phyloP scores from a whole-genome alignment of 352 stramenopile genomes.

The Pythium pectinolyticum region DNA sequence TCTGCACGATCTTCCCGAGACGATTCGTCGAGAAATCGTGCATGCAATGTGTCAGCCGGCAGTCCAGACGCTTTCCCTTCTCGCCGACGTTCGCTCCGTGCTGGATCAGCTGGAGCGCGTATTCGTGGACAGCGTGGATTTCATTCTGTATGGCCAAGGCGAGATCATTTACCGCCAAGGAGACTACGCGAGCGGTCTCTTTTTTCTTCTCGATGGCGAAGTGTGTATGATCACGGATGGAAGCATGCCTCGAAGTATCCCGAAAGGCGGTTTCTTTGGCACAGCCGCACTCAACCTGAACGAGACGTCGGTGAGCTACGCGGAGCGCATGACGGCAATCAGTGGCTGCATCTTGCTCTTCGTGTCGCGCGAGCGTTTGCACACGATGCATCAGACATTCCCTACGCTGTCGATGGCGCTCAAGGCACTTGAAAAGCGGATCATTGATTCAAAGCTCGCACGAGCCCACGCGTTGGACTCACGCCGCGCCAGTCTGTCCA shows the following conservation, averaged over 20 bases:
- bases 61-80: constrained; percentile 42
- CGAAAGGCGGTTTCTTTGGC: constrained; percentile 52
- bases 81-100: constrained; percentile 39
- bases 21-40: constrained; percentile 52
- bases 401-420: constrained; percentile 62
- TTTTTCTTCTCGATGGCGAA: constrained; percentile 59
- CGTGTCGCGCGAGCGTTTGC: constrained; percentile 49
- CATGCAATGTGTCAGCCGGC: constrained; percentile 50
- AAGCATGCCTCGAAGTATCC: constrained; percentile 34
- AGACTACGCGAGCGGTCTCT: constrained; percentile 61
- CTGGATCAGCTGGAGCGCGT: constrained; percentile 39
- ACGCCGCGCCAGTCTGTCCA: constrained; percentile 7
- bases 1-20: constrained; percentile 50
- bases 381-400: constrained; percentile 61
- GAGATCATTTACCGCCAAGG: constrained; percentile 64
- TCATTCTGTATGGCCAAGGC: constrained; percentile 61
- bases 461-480: constrained; percentile 30
- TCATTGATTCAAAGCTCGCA: constrained; percentile 46
- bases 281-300: constrained; percentile 49
- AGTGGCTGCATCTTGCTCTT: constrained; percentile 62
- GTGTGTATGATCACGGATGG: constrained; percentile 45
- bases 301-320: constrained; percentile 56
- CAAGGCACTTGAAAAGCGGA: constrained; percentile 53
- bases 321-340: constrained; percentile 54
- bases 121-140: constrained; percentile 50